Base-by-base conservation (phyloP, 208 protist genomes). In the Leishmania tarentolae region DNA sequence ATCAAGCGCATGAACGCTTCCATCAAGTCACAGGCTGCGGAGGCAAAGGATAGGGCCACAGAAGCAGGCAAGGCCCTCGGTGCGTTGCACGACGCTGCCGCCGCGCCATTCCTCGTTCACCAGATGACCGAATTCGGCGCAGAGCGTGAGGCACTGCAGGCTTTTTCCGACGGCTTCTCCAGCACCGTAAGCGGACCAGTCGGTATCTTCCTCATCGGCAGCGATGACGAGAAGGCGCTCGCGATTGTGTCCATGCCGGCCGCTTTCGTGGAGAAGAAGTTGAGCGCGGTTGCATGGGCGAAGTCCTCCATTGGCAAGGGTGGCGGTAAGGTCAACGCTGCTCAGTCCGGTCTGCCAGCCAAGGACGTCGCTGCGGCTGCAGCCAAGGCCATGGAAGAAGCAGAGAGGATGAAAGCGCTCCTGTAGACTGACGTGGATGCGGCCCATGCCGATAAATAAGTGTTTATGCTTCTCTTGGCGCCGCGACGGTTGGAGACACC, bases 301-400 rank as follows among this genome's bases (percentile, higher is more conserved):
- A 97, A 97, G 89, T 73, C 90, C 15, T 87, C 91, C 15, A 87
- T 94, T 46, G 96, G 96, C 53, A 98, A 98, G 84, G 96, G 96
- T 63, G 96, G 96, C 46, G 96, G 96, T 52, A 98, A 98, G 85
- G 90, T 93, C 69, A 88, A 92, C 78, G 87, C 90, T n/a, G 96
- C 96, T 15, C 96, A 98, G 86, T 94, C 92, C 2, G 96, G 96
- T 44, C 80, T 98, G 52, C 81, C 89, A 42, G 87, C 86, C 57
- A 79, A 68, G n/a, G 82, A 90, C 44, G 86, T 90, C 42, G 72
- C 81, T 47, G 84, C 65, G 19, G 92, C 84, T 11, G 73, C 93
- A 19, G 72, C 83, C 52, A 95, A 94, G 83, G 94, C 94, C 28
- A 75, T 82, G 47, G 86, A 76, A 28, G 92, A 95, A 85, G 90